Conservation (phyloP, 306 rosid genomes). For the Hylodesmum podocarpum region DNA sequence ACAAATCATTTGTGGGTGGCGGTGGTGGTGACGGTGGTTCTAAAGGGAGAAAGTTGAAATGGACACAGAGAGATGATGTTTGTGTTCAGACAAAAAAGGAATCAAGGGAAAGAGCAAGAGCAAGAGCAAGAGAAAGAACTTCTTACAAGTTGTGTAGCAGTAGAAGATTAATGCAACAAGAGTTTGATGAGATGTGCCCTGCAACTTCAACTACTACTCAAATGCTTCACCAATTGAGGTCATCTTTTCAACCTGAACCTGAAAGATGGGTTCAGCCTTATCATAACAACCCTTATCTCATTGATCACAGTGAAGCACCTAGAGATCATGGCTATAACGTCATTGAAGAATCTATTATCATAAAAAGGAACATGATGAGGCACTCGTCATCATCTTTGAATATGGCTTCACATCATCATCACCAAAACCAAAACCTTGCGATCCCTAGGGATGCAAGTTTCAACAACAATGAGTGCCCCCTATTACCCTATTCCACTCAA, state of each 20-base stretch:
- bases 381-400: slow-evolving; percentile 24
- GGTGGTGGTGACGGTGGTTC: not conserved
- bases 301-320: not conserved
- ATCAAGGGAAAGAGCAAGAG: slow-evolving; percentile 73
- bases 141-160: slow-evolving; percentile 45
- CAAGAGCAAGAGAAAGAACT: slow-evolving; percentile 80
- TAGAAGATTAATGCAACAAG: not conserved
- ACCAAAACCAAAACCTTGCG: slow-evolving; percentile 42
- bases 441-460: slow-evolving; percentile 47
- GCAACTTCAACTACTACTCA: slow-evolving; percentile 5
- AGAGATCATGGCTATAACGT: slow-evolving; percentile 25
- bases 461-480: slow-evolving; percentile 27
- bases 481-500: slow-evolving; percentile 54
- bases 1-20: slow-evolving; percentile 5
- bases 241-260: slow-evolving; percentile 21
- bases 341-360: slow-evolving; percentile 45
- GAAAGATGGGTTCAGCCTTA: slow-evolving; percentile 37
- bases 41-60: slow-evolving; percentile 36
- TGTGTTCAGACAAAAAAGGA: slow-evolving; percentile 37
- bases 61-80: slow-evolving; percentile 26
- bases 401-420: slow-evolving; percentile 4
- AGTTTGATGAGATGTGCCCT: slow-evolving; percentile 30
- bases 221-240: slow-evolving; percentile 40
- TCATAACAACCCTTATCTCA: slow-evolving; percentile 21
- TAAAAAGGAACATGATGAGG: slow-evolving; percentile 43